A percentile compares a stretch with the other conserved stretches of the same genome.
Conservation (phyloP, 352 stramenopile species). For the Phytopythium oedochilum region DNA sequence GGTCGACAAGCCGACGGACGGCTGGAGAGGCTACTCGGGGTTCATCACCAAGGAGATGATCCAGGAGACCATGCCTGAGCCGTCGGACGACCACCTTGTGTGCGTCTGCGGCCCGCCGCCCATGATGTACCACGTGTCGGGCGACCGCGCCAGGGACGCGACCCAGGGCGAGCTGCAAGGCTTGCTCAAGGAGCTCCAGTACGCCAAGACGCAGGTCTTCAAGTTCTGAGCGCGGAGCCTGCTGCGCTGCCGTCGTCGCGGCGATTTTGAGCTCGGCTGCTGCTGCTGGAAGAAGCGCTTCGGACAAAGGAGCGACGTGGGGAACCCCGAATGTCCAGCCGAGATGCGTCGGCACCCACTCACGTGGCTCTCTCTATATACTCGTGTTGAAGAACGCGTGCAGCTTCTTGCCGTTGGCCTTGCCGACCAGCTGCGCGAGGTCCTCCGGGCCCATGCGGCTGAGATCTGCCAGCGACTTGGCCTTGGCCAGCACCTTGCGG, state of each 20-base stretch:
- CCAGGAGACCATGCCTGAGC: constrained; percentile 70
- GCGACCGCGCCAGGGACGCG: constrained; percentile 83
- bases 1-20: constrained; percentile 59
- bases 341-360: not conserved
- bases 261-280: not conserved
- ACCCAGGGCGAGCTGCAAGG: constrained; percentile 82
- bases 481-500: constrained; percentile 61
- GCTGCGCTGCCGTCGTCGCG: not conserved
- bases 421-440: constrained; percentile 65
- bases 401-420: constrained; percentile 72
- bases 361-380: constrained; percentile 18
- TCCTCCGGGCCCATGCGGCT: constrained; percentile 57
- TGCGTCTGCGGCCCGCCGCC: constrained; percentile 87
- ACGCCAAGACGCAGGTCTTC: constrained; percentile 77
- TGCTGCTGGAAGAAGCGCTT: too few species aligned
- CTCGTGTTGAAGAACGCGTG: constrained; percentile 75
- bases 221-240: constrained; percentile 57
- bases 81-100: constrained; percentile 76
- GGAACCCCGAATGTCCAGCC: too few species aligned
- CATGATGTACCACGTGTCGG: constrained; percentile 89
- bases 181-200: constrained; percentile 80
- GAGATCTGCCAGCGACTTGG: constrained; percentile 75
- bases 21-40: constrained; percentile 65
- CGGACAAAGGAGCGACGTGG: too few species aligned
- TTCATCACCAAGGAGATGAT: constrained; percentile 85